Evolutionary conservation across 768 basidiomycete species (phyloP).

Genomic region (Chalciporus sphaerocephalus): DNA sequence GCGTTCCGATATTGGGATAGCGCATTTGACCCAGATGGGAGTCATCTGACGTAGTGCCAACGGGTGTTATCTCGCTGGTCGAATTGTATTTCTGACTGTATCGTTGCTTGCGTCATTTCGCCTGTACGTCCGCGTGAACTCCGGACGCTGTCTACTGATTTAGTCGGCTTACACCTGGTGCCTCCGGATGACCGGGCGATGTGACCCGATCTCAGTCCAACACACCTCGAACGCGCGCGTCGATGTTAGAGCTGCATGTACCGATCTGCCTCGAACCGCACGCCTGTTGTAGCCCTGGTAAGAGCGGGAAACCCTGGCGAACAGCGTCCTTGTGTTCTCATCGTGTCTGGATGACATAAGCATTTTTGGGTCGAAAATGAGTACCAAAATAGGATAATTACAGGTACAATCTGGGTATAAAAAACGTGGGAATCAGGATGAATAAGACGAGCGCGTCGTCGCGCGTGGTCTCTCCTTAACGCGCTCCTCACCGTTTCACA

Average conservation of each 20-base stretch:
- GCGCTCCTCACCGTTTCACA: conserved; percentile 36
- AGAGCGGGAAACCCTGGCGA: conserved; percentile 2
- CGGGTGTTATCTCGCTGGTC: conserved; percentile 11
- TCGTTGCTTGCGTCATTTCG: conserved; percentile 10
- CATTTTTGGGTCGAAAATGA: conserved; percentile 5
- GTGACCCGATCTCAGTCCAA: conserved; percentile 8
- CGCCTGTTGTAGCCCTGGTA: neutral
- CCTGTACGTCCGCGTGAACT: conserved; percentile 27
- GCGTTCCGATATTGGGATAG: conserved; percentile 19
- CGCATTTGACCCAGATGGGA: conserved; percentile 18
- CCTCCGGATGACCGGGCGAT: conserved; percentile 15
- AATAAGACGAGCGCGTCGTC: conserved; percentile 36
- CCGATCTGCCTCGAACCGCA: too few relatives aligned
- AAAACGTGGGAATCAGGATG: conserved; percentile 33
- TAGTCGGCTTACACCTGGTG: conserved; percentile 21
- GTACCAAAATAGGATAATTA: conserved; percentile 13
- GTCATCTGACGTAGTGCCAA: conserved; percentile 18
- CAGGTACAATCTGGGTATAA: conserved; percentile 25
- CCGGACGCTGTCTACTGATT: conserved; percentile 22
- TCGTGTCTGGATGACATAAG: conserved; percentile 13
- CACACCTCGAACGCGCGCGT: conserved; percentile 1
- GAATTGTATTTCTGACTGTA: conserved; percentile 8
- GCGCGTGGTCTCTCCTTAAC: conserved; percentile 35
- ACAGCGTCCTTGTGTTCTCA: conserved; percentile 8
- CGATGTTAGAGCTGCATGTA: neutral